Percentiles rank a stretch among this genome's conserved stretches.
phyloP scores from a whole-genome alignment of 768 basidiomycete genomes.

The Agrocybe pediades region DNA sequence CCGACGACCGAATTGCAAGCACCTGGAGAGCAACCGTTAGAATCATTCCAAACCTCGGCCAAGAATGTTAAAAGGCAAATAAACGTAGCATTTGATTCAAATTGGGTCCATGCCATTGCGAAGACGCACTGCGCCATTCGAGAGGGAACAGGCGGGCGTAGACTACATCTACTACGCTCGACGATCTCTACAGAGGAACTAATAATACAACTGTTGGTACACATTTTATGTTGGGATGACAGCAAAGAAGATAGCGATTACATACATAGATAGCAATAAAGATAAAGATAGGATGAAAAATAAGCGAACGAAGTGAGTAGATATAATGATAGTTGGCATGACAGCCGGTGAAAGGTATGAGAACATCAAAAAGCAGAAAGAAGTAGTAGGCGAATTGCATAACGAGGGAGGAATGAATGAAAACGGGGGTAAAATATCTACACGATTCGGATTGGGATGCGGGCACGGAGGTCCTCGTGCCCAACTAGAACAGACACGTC shows the following conservation, averaged over 20 bases:
- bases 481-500: constrained; percentile 69
- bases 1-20: no score
- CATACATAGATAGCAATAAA: constrained; percentile 19
- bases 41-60: neutral
- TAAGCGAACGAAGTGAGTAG: neutral
- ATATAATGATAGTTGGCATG: neutral
- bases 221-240: neutral
- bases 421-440: constrained; percentile 29
- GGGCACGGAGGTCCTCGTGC: constrained; percentile 61
- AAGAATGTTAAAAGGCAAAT: no score
- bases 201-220: neutral
- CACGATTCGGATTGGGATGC: constrained; percentile 60
- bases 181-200: neutral
- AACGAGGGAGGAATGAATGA: constrained; percentile 1
- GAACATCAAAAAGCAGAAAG: no score
- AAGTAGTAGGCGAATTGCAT: neutral
- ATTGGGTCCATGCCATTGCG: neutral
- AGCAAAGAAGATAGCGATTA: neutral
- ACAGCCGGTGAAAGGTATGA: neutral
- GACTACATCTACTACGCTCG: neutral
- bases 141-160: neutral
- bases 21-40: neutral
- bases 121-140: neutral
- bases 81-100: neutral
- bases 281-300: constrained; percentile 18